Evolutionary conservation across 2,329 filamentous ascomycete genomes (phyloP).

Genomic region (Penicillium sp.): DNA sequence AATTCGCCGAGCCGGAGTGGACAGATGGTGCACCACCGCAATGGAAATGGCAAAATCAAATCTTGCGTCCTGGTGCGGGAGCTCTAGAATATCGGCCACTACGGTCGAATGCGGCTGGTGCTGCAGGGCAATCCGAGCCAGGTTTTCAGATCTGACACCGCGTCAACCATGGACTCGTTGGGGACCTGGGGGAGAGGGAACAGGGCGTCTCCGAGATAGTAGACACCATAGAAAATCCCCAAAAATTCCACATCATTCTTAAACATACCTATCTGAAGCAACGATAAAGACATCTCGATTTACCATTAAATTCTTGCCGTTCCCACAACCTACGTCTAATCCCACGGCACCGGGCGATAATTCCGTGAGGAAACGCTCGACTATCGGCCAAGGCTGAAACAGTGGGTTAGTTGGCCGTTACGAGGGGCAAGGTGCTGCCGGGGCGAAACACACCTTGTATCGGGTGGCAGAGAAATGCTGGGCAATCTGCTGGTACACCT

Average conservation of each 20-base stretch:
- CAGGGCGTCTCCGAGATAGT: constrained; percentile 13
- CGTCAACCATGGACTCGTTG: constrained; percentile 6
- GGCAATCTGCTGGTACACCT: constrained; percentile 70
- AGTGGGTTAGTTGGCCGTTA: constrained; percentile 1
- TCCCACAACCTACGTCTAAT: constrained; percentile 91
- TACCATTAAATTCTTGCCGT: constrained; percentile 89
- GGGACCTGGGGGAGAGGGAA: not conserved
- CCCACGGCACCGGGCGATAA: constrained; percentile 73
- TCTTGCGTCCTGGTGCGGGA: constrained; percentile 68
- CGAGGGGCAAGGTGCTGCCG: not conserved
- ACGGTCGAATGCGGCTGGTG: constrained; percentile 66
- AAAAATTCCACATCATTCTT: constrained; percentile 29
- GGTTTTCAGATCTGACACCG: constrained; percentile 55
- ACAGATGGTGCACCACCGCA: constrained; percentile 91
- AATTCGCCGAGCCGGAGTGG: constrained; percentile 70
- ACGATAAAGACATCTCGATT: constrained; percentile 77
- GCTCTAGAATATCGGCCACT: constrained; percentile 78
- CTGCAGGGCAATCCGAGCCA: constrained; percentile 59
- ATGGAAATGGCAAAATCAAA: constrained; percentile 94
- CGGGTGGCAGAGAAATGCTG: constrained; percentile 53
- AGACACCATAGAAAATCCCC: constrained; percentile 28
- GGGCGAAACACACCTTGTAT: constrained; percentile 59
- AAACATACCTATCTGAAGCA: constrained; percentile 75
- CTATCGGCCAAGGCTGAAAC: constrained; percentile 81
- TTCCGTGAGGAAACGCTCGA: constrained; percentile 72